Evolutionary conservation across 805 yeast genomes (phyloP), one percentile per base, ranked within the genome.

Genomic region (Candida caryicola): DNA sequence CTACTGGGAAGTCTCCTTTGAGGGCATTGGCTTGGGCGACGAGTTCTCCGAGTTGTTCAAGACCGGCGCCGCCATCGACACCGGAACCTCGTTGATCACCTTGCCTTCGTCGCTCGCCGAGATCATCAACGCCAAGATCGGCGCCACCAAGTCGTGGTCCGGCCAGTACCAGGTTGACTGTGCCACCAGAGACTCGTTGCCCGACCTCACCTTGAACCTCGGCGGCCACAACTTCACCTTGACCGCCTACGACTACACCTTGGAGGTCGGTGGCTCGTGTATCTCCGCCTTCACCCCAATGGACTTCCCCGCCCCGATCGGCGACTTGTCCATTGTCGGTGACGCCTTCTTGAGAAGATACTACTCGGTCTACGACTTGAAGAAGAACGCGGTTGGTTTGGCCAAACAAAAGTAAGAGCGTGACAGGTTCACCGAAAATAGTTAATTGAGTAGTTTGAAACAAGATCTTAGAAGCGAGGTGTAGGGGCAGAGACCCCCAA

Each of bases 301-400:
- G 91, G 99, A 93, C 62, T 79, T 93, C 81, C 98, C 98, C 37
- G 87, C 82, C 55, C 97, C 97, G 46, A 83, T 91, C 55, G 98
- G 98, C 43, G 97, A 96, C 51, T 68, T 93, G 68, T 95, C 97
- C 41, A 91, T 93, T 56, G 71, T 93, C 52, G 99, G 99, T 60
- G 99, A 93, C 60, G 91, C 98, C 12, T 93, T 93, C 83, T 79
- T 93, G 69, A 87, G 99, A 74, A 85, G 75, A 60, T 91, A 81
- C 74, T 93, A 93, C 76, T 88, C 97, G 17, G 77, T 93, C 51
- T 93, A 93, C 68, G 98, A 93, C 64, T 64, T 91, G 56, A 88
- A 86, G 58, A 79, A 81, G 64, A 74, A 91, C 62, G 95, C 96
- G 36, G 97, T 93, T 57, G 98, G 98, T 55, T 81, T 93, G 64